Percentiles rank a stretch among this genome's conserved stretches.
Evolutionary conservation across 2,329 filamentous ascomycete species (phyloP).

Genomic region (Aspergillus tanneri): DNA sequence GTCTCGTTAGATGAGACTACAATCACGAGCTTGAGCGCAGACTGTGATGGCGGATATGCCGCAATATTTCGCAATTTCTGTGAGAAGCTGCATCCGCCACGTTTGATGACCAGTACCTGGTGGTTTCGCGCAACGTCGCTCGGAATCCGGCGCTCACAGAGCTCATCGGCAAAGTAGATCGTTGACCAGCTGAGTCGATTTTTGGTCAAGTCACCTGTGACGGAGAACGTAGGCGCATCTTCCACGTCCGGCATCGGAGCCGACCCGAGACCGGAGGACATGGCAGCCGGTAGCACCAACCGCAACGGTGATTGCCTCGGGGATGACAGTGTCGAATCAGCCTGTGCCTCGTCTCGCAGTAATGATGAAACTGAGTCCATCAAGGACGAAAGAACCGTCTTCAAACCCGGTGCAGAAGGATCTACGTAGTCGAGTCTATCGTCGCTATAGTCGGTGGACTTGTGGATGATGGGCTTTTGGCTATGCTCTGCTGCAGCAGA

Average conservation of each 20-base stretch:
- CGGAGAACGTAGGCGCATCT: slow-evolving; percentile 48
- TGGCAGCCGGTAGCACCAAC: slow-evolving; percentile 48
- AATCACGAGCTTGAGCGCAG: slow-evolving; percentile 75
- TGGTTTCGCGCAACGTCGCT: slow-evolving; percentile 54
- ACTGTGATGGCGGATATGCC: slow-evolving; percentile 61
- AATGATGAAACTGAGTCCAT: slow-evolving; percentile 53
- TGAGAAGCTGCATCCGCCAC: slow-evolving; percentile 81
- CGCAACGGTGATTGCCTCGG: slow-evolving; percentile 36
- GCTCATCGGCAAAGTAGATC: slow-evolving; percentile 71
- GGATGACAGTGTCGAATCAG: slow-evolving; percentile 29
- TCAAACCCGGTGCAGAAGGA: slow-evolving; percentile 38
- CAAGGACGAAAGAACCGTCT: slow-evolving; percentile 47
- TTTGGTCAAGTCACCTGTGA: slow-evolving; percentile 41
- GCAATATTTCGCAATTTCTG: slow-evolving; percentile 85
- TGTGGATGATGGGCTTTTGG: slow-evolving; percentile 20
- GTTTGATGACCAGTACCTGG: slow-evolving; percentile 76
- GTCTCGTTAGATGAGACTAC: slow-evolving; percentile 64
- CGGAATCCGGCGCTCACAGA: slow-evolving; percentile 58
- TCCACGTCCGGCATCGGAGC: slow-evolving; percentile 67
- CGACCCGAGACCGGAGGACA: slow-evolving; percentile 55
- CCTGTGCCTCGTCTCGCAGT: slow-evolving; percentile 45
- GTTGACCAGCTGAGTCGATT: slow-evolving; percentile 64
- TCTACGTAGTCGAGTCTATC: slow-evolving; percentile 28
- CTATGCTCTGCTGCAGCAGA: slow-evolving; percentile 23
- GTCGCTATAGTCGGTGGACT: slow-evolving; percentile 21